phyloP scores from a whole-genome alignment of 1,284 basidiomycete species.

The Porogramme epimiltina region DNA sequence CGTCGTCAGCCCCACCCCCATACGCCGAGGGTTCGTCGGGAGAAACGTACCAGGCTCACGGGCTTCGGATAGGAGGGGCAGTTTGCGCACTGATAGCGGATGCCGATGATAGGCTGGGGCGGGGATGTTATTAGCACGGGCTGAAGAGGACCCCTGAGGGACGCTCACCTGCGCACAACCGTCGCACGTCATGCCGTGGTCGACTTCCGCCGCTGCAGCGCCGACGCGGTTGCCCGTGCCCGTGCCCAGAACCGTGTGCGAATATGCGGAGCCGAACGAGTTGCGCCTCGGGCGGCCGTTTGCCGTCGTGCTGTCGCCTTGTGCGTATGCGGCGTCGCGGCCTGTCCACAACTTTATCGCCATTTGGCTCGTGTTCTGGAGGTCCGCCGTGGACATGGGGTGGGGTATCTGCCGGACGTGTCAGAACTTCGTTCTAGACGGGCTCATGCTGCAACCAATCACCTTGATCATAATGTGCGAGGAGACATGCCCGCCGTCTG shows the following conservation, averaged over 20 bases:
- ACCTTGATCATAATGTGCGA: slow-evolving; percentile 95
- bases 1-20: too few species aligned
- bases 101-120: slow-evolving; percentile 69
- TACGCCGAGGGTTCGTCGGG: not conserved
- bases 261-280: slow-evolving; percentile 51
- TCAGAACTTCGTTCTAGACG: not conserved
- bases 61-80: slow-evolving; percentile 65
- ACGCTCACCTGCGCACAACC: slow-evolving; percentile 55
- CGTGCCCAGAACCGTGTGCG: slow-evolving; percentile 62
- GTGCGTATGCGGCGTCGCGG: slow-evolving; percentile 67
- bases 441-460: too few species aligned
- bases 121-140: too few species aligned
- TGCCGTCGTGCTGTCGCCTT: slow-evolving; percentile 11
- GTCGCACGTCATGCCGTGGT: slow-evolving; percentile 37
- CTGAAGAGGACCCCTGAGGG: too few species aligned
- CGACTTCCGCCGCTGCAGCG: slow-evolving; percentile 26
- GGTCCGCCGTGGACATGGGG: slow-evolving; percentile 72
- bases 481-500: slow-evolving; percentile 74
- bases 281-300: slow-evolving; percentile 45
- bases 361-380: slow-evolving; percentile 59
- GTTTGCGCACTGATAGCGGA: slow-evolving; percentile 77
- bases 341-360: slow-evolving; percentile 79
- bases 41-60: slow-evolving; percentile 63
- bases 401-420: slow-evolving; percentile 68
- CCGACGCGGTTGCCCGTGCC: slow-evolving; percentile 28